Base-by-base conservation (phyloP, 192 early-diverging fungal species). In the Linnemannia elongata region DNA sequence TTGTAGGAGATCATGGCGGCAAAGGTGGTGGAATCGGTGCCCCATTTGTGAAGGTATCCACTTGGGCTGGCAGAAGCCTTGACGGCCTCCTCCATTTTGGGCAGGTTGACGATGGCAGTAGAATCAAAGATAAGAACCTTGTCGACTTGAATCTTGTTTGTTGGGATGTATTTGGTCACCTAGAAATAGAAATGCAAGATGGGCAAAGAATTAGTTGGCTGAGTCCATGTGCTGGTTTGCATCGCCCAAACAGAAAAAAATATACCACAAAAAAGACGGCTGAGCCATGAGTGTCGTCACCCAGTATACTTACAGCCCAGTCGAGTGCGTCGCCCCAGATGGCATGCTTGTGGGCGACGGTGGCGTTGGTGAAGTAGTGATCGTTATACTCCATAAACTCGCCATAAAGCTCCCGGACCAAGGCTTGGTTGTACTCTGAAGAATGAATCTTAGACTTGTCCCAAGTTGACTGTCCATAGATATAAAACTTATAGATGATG, bases 361-460 rank as follows among this genome's bases (percentile, higher is more conserved):
- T 82, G 69, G 44, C 22, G 35, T 78, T 82, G 69, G 72, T 74
- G 57, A 74, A 83, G 66, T 41, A 44, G 55, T 77, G 41, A 70
- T 93, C 92, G 44, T 89, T 83, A 83, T 79, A 93, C 79, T 93
- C 92, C 79, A 92, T 92, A 9, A 85, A 85, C 74, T 93, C 92
- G 13, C 88, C 87, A 38, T 89, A 83, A 63, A 92, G 72, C 63
- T 79, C 76, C 72, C 89, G 60, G 68, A 80, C 68, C 44, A 55
- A 69, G 35, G 66, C 42, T 68, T 91, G 78, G 85, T 77, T 78
- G 78, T 55, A 77, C 68, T 77, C 44, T 38, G 88, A 35, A 12
- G 76, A 81, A 41, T 88, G 80, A 73, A 83, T 57, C 0, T 27
- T 12, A 44, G 73, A 13, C 57, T 54, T 78, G 30, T 38, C 36